Base-by-base conservation (phyloP, 805 yeast species). In the Candida jianshihensis region DNA sequence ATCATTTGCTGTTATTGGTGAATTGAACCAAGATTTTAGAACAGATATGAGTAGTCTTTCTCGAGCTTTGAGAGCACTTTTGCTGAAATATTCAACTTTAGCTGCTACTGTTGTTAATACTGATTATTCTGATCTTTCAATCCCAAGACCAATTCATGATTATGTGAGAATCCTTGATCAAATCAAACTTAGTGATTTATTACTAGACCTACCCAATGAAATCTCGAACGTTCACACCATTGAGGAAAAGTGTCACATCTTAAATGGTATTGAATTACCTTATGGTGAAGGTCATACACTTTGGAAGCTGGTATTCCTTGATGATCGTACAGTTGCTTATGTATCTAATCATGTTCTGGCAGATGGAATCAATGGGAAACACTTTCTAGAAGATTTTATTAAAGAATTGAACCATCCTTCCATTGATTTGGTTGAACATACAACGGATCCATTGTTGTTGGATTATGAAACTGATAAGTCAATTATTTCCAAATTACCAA, bases 321-420 rank as follows among this genome's bases (percentile, higher is more conserved):
- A 48, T 22, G 41, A 37, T 13, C 4, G 33, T 11, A 50, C 54
- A 1, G 5, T 50, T 13, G 43, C 31, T 1, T 41, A 38, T 33
- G 19, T 50, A 9, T 39, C 48, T 8, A 48, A 47, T 30, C 54
- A 50, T 33, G 41, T 41, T 29, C 28, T 48, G 10, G 35, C 50
- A 9, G 54, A 50, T 31, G 54, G 51, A 10, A 32, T 39, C 2
- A 30, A 42, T 20, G 50, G 43, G 4, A 43, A 39, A 34, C 26
- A 36, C 31, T 31, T 48, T 9, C 19, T 43, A 11, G 37, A 38
- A 17, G 49, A 46, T 26, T 26, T 50, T n/a, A 34, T 33, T 18
- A 10, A n/a, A 3, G 32, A 37, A 22, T 26, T 44, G 16, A 43
- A 43, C 27, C 7, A 17, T 4, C n/a, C n/a, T 13, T 8, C 15